A percentile compares a stretch with the other conserved stretches of the same genome.
Conservation (phyloP, 768 basidiomycete genomes). For the Lyophyllum atratum region DNA sequence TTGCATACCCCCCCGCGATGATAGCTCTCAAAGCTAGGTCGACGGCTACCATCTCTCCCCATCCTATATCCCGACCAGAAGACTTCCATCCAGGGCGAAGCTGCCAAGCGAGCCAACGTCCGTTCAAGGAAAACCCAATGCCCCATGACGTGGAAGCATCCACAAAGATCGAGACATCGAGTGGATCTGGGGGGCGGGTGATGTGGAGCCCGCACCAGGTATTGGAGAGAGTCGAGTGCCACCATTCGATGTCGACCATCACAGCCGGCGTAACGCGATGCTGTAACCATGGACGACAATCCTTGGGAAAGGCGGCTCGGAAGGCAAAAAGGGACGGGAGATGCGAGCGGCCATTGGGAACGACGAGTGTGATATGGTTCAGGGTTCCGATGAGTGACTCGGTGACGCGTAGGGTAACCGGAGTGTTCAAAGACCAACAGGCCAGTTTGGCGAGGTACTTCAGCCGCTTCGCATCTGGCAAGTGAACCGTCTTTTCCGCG, state of each 20-base stretch:
- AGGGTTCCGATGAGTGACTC: conserved; percentile 34
- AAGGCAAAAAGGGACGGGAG: conserved; percentile 31
- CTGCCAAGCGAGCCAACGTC: conserved; percentile 1
- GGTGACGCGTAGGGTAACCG: conserved; percentile 17
- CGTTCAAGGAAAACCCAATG: neutral
- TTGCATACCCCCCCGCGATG: neutral
- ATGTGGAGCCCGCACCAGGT: neutral
- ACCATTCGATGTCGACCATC: conserved; percentile 27
- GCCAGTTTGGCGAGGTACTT: conserved; percentile 28
- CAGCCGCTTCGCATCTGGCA: conserved; percentile 30
- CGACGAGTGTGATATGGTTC: conserved; percentile 34
- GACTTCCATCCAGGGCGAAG: conserved; percentile 14
- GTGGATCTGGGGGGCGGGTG: neutral
- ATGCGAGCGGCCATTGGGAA: conserved; percentile 29
- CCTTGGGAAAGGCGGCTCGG: conserved; percentile 20
- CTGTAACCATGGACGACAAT: conserved; percentile 9
- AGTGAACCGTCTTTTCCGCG: conserved; percentile 22
- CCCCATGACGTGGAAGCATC: conserved; percentile 6
- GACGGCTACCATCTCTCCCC: conserved; percentile 27
- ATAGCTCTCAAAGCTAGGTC: conserved; percentile 21
- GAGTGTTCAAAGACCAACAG: conserved; percentile 13
- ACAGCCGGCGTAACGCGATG: conserved; percentile 15
- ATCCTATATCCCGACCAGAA: conserved; percentile 22
- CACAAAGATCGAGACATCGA: neutral
- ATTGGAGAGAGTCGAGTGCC: conserved; percentile 16